These are phyloP conservation scores for Nicotiana benthamiana DNA, from an alignment of 257 asterid genomes.

Conservation along the genomic window DNA sequence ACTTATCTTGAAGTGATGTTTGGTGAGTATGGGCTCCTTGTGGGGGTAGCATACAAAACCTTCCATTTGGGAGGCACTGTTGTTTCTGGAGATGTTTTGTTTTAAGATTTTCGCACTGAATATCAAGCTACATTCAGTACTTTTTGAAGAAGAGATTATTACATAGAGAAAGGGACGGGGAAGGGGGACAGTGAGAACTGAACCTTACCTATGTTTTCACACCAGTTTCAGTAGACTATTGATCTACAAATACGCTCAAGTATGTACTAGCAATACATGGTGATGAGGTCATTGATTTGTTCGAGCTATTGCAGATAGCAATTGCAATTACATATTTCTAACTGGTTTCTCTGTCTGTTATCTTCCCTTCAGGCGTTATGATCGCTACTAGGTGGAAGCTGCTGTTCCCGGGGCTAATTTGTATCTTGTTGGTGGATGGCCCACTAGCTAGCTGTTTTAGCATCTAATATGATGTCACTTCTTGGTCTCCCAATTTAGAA, in stretches of 20 bases:
- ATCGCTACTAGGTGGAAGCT: background rate
- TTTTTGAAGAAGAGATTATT: too few relatives aligned
- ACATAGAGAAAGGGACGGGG: background rate
- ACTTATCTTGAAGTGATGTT: background rate
- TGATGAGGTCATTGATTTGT: background rate
- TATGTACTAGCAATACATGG: background rate
- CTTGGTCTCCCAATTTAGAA: background rate
- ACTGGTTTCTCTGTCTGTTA: background rate
- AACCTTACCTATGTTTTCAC: background rate
- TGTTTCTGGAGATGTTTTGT: background rate
- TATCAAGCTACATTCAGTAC: too few relatives aligned
- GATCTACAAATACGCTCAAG: too few relatives aligned
- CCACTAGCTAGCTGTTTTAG: background rate
- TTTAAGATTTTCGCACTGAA: background rate
- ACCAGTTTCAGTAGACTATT: too few relatives aligned
- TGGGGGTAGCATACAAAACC: background rate
- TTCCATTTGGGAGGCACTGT: background rate
- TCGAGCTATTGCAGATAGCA: background rate
- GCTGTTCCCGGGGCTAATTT: background rate
- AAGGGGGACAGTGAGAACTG: background rate
- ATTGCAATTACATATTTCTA: background rate
- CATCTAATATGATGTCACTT: background rate
- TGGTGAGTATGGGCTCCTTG: background rate
- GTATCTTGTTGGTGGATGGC: background rate
- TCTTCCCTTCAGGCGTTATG: background rate